A percentile compares a stretch with the other conserved stretches of the same genome.
phyloP scores from a whole-genome alignment of 768 basidiomycete species.

The Astraeus odoratus region DNA sequence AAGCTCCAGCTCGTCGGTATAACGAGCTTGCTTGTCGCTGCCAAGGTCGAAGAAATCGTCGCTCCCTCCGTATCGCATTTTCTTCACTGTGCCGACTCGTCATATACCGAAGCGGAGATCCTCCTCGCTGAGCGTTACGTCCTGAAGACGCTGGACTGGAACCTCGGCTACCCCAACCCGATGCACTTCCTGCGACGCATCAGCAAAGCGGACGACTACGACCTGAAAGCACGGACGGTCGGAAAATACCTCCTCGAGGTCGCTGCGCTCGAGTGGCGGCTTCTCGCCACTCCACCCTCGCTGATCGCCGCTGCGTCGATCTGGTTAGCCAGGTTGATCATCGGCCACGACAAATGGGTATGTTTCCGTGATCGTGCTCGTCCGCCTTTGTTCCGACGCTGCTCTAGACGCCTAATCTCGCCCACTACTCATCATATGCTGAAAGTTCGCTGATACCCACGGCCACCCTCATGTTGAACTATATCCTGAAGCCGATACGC shows the following conservation, averaged over 20 bases:
- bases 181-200: slow-evolving; percentile 84
- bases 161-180: slow-evolving; percentile 80
- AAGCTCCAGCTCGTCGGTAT: slow-evolving; percentile 92
- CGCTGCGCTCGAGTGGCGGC: slow-evolving; percentile 69
- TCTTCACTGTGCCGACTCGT: slow-evolving; percentile 69
- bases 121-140: slow-evolving; percentile 87
- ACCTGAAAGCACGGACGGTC: slow-evolving; percentile 76
- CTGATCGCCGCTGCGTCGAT: slow-evolving; percentile 76
- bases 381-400: slow-evolving; percentile 8
- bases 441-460: slow-evolving; percentile 74
- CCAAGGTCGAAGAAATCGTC: slow-evolving; percentile 91
- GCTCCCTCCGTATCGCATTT: slow-evolving; percentile 81
- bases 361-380: slow-evolving; percentile 21
- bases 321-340: slow-evolving; percentile 77
- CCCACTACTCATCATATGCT: slow-evolving; percentile 82
- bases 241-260: slow-evolving; percentile 92
- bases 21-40: slow-evolving; percentile 78
- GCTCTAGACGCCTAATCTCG: slow-evolving; percentile 69
- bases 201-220: slow-evolving; percentile 91
- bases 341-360: slow-evolving; percentile 87
- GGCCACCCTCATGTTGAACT: slow-evolving; percentile 84
- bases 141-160: slow-evolving; percentile 79
- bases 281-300: slow-evolving; percentile 70
- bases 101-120: slow-evolving; percentile 73
- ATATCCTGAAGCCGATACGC: slow-evolving; percentile 63